phyloP scores from a whole-genome alignment of 768 basidiomycete species.

The Scleroderma bovista region DNA sequence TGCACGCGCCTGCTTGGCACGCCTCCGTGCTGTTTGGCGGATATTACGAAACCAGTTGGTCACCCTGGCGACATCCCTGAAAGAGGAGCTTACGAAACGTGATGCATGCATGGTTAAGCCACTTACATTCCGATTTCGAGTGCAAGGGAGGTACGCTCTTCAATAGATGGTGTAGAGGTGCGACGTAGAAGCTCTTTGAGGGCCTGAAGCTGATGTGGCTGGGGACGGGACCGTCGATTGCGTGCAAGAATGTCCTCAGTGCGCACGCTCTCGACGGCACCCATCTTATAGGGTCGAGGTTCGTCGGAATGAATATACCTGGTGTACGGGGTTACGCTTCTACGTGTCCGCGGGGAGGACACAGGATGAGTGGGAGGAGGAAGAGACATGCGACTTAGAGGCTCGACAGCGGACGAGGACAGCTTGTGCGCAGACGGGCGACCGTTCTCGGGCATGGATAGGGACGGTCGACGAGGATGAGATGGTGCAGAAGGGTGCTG shows the following conservation, averaged over 20 bases:
- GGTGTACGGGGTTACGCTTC: slow-evolving; percentile 20
- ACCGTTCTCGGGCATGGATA: slow-evolving; percentile 19
- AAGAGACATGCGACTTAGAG: slow-evolving; percentile 27
- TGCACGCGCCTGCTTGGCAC: slow-evolving; percentile 47
- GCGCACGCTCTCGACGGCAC: slow-evolving; percentile 12
- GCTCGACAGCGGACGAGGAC: slow-evolving; percentile 11
- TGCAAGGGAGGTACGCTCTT: slow-evolving; percentile 70
- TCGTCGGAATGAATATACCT: slow-evolving; percentile 25
- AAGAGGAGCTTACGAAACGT: slow-evolving; percentile 10
- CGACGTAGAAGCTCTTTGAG: slow-evolving; percentile 63
- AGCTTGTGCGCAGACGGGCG: slow-evolving; percentile 7
- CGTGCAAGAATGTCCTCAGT: slow-evolving; percentile 38
- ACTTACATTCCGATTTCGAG: slow-evolving; percentile 73
- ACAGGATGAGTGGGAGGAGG: slow-evolving; percentile 20
- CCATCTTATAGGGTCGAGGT: slow-evolving; percentile 17
- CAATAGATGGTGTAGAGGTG: slow-evolving; percentile 71
- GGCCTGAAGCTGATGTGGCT: slow-evolving; percentile 71
- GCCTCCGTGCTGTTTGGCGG: slow-evolving; percentile 73
- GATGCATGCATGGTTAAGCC: slow-evolving; percentile 1
- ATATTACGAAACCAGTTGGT: slow-evolving; percentile 88
- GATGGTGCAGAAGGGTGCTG: slow-evolving; percentile 16
- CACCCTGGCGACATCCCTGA: slow-evolving; percentile 75
- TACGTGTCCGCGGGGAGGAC: slow-evolving; percentile 28
- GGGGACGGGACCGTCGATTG: slow-evolving; percentile 70
- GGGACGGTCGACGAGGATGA: slow-evolving; percentile 27